Evolutionary conservation across 345 rosid genomes (phyloP), one percentile per base, ranked within the genome.

Genomic region (Sisymbrium irio): DNA sequence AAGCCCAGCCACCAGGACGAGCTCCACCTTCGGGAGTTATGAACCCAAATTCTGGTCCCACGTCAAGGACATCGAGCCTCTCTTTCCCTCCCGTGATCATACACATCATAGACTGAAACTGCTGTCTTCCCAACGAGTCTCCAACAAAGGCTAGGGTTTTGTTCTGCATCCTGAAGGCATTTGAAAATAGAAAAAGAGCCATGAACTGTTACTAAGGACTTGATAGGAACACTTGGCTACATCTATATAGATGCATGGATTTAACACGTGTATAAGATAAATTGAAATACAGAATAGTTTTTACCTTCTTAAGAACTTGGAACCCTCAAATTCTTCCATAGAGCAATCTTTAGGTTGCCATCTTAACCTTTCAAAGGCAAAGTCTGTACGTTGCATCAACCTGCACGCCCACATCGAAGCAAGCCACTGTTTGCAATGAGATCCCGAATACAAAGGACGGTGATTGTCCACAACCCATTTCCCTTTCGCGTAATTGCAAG

Each of bases 401-500:
- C 88, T 83, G 78, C 98, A 91, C 18, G 98, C 96, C 98, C 98
- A 94, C 97, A 87, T 91, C 19, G 62, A 64, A 22, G 98, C 90
- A 67, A 94, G 86, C 98, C 97, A 94, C 47, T 82, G 92, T 79
- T 91, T 94, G 79, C 98, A 91, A 53, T 60, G 73, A 68, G 78
- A 80, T 56, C 98, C 98, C 14, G 97, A 89, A 80, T 94, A 94
- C 54, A 90, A 59, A 59, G 90, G 92, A 61, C 84, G 83, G 35
- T 54, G 73, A 25, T 85, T 84, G 80, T 94, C 98, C 68, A 87
- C 76, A 41, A 91, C 89, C 98, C 98, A 94, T 80, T 88, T 91
- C 65, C 98, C 98, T 78, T 88, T 87, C 15, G 95, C 95, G 68
- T 85, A 88, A 61, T 85, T 87, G 71, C 98, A 93, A 51, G 73